These are phyloP conservation scores for Gentiana straminea DNA, from an alignment of 257 asterid genomes.

Conservation along the genomic window DNA sequence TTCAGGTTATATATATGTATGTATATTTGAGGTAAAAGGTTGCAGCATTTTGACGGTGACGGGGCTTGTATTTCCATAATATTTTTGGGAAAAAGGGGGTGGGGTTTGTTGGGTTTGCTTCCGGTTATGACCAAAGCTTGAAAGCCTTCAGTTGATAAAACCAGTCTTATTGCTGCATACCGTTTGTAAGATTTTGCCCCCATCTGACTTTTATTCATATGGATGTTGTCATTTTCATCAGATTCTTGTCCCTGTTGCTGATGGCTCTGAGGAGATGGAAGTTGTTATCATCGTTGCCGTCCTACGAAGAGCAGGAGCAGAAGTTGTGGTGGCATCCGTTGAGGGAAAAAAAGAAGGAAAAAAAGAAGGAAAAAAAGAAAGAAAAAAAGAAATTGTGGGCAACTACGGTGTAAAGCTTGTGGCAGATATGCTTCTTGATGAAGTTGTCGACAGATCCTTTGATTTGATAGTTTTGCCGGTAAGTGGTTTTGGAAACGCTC, in stretches of 20 bases:
- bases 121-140: no score
- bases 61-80: no score
- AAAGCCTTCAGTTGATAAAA: no score
- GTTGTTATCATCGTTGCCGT: conserved; percentile 77
- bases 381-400: conserved; percentile 48
- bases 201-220: no score
- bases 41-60: no score
- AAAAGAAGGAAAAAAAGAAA: no score
- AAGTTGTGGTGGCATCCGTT: conserved; percentile 81
- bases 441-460: conserved; percentile 42
- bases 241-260: conserved; percentile 97
- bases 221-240: conserved; percentile 9
- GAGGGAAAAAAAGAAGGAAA: conserved; percentile 46
- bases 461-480: conserved; percentile 87
- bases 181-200: no score
- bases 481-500: conserved; percentile 12
- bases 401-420: conserved; percentile 81
- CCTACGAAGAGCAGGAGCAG: conserved; percentile 79
- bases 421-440: conserved; percentile 79
- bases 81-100: no score
- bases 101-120: no score
- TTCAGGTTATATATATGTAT: no score
- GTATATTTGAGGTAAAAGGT: no score
- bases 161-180: no score
- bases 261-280: conserved; percentile 97